Evolutionary conservation across 1,284 basidiomycete species (phyloP), one percentile per base, ranked within the genome.

Genomic region (Trichosporon sp.): DNA sequence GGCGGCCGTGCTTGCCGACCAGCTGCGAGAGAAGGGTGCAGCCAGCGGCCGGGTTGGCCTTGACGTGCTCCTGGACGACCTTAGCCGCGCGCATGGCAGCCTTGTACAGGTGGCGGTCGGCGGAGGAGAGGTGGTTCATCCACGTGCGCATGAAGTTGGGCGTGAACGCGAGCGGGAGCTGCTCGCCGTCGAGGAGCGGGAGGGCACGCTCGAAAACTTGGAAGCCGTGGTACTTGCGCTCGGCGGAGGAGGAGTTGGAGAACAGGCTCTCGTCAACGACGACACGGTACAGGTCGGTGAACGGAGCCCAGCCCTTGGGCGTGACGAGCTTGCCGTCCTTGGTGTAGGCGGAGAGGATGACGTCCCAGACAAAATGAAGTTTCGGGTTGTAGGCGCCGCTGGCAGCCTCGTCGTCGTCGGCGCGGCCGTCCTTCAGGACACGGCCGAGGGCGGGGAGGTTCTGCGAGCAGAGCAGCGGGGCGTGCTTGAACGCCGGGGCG

Each of bases 201-300:
- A 98, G 85, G 0, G 93, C 90, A 74, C 90, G 91, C 78, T 91
- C 89, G 82, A 98, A 93, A 21, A 98, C 89, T 80, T 93, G 91
- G 86, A 98, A 98, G 38, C 96, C 96, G 92, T 93, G 97, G 78
- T 91, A 94, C 85, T 98, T 98, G 71, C 94, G 89, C 80, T 97
- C 92, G 0, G 92, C 86, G 0, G 95, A 96, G 0, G 95, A 89
- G 12, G 90, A 90, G 12, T 91, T 86, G 2, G 92, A 89, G 80
- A 98, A 98, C 64, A 98, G 85, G 1, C 92, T 91, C 81, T 98
- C 96, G 83, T 98, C 96, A 14, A 98, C 93, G 12, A 92, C 92
- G 43, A 94, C 86, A 64, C 91, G 87, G 87, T 92, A 98, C 82
- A 98, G 94, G 74, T 97, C 95, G 69, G 91, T 89, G 83, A 98